These are phyloP conservation scores for Scheffersomyces coipomensis DNA, from an alignment of 805 yeast species.

Conservation along the genomic window DNA sequence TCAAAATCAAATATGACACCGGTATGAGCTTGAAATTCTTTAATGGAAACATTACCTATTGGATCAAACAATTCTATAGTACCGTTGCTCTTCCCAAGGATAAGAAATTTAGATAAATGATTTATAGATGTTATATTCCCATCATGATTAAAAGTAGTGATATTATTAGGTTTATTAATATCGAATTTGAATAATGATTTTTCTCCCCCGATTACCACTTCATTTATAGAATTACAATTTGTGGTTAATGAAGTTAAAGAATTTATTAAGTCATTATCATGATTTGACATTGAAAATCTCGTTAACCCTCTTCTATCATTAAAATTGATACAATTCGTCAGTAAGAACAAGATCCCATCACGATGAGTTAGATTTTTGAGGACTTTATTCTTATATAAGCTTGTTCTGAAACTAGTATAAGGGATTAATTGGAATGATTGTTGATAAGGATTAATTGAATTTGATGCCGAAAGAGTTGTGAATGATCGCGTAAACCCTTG, in stretches of 20 bases:
- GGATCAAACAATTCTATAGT: constrained; percentile 65
- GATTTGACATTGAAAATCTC: constrained; percentile 13
- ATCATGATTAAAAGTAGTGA: constrained; percentile 33
- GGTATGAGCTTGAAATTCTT: constrained; percentile 58
- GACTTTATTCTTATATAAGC: constrained; percentile 9
- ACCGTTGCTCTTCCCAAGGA: constrained; percentile 61
- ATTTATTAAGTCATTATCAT: constrained; percentile 13
- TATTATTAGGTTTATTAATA: constrained; percentile 24
- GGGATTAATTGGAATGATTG: constrained; percentile 24
- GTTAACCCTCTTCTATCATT: constrained; percentile 35
- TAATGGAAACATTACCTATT: constrained; percentile 42
- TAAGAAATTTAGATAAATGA: constrained; percentile 46
- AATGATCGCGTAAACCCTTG: constrained; percentile 46
- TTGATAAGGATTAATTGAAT: constrained; percentile 15
- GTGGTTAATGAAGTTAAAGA: constrained; percentile 30
- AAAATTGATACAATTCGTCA: constrained; percentile 27
- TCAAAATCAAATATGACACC: constrained; percentile 64
- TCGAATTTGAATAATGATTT: constrained; percentile 28
- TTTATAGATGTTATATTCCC: constrained; percentile 48
- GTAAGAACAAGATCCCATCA: constrained; percentile 34
- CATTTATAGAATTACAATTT: constrained; percentile 21
- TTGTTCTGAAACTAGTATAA: constrained; percentile 34
- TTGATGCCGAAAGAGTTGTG: constrained; percentile 12
- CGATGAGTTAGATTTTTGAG: constrained; percentile 29
- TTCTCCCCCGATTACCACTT: constrained; percentile 8